Percentiles rank a stretch among this genome's conserved stretches.
Conservation (phyloP, 1,139 yeast species). For the Fermentozyma sake region DNA sequence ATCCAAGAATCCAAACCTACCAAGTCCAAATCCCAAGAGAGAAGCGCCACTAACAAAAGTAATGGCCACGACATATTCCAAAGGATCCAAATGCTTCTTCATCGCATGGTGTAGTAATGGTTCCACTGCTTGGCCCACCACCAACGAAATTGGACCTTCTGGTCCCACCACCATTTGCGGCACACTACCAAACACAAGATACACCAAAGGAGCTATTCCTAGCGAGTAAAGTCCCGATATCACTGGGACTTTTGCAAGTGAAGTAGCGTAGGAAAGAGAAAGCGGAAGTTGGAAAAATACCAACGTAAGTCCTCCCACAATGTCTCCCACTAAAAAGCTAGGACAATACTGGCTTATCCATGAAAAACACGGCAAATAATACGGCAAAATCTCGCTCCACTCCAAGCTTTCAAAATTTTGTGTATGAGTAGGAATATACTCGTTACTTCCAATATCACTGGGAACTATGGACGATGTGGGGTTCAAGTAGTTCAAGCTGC, state of each 20-base stretch:
- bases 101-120: conserved; percentile 52
- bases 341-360: conserved; percentile 69
- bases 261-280: conserved; percentile 82
- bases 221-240: conserved; percentile 79
- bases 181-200: conserved; percentile 81
- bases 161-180: conserved; percentile 98
- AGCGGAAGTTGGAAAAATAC: conserved; percentile 93
- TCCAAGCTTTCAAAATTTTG: conserved; percentile 17
- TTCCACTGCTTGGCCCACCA: conserved; percentile 90
- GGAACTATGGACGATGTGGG: no score
- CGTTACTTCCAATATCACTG: conserved; percentile 4
- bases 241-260: conserved; percentile 89
- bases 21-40: conserved; percentile 70
- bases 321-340: conserved; percentile 61
- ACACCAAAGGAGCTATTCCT: conserved; percentile 79
- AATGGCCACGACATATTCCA: conserved; percentile 67
- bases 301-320: conserved; percentile 79
- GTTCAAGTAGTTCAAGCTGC: conserved; percentile 3
- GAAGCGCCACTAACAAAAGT: conserved; percentile 77
- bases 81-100: conserved; percentile 42
- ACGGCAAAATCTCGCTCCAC: conserved; percentile 42
- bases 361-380: conserved; percentile 75
- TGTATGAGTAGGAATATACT: conserved; percentile 22
- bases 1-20: conserved; percentile 84
- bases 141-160: conserved; percentile 87